Base-by-base conservation (phyloP, 2,329 filamentous ascomycete species). In the Didymellaceae sp. region DNA sequence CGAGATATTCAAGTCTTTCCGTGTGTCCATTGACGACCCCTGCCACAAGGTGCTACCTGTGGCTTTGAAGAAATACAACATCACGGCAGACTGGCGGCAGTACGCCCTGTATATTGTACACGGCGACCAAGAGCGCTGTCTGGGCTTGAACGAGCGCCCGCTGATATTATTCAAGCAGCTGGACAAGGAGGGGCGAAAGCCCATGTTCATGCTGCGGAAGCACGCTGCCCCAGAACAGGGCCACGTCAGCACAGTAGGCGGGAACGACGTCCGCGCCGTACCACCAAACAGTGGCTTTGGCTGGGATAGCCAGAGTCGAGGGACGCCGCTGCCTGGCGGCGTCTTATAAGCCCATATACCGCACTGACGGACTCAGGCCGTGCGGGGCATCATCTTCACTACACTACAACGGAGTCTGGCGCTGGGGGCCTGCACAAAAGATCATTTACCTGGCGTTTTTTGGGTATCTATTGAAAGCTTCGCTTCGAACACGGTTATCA, bases 1-100 rank as follows among this genome's bases (percentile, higher is more conserved):
- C 52, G 94, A 99, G 74, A 97, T 99, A 52, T 97, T 97, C 85
- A 99, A 99, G 74, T 96, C 90, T 1, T 99, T 99, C 82, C 87
- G 93, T 30, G 94, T 99, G 55, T 94, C 90, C 70, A 95, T 97
- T 83, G 94, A 99, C 62, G 94, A 99, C 68, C 94, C 94, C 2
- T 99, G 94, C 77, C 89, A 96, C 78, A 97, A 97, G 72, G 94
- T 99, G 21, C 81, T 99, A 2, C 94, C 94, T 1, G 94, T 95
- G 13, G 94, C 94, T 2, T 82, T 99, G 14, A 95, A 95, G 72
- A 96, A 97, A 72, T 99, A 99, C 77, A 94, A 97, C 70, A 99
- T 99, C 78, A 93, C 95, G 61, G 93, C 92, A 17, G 93, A 96
- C 41, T 97, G 92, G 89, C 90, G 95, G 62, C 91, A 97, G 68